Evolutionary conservation across 495 filamentous ascomycete species (phyloP).

Genomic region (Chaetomidium leptoderma): DNA sequence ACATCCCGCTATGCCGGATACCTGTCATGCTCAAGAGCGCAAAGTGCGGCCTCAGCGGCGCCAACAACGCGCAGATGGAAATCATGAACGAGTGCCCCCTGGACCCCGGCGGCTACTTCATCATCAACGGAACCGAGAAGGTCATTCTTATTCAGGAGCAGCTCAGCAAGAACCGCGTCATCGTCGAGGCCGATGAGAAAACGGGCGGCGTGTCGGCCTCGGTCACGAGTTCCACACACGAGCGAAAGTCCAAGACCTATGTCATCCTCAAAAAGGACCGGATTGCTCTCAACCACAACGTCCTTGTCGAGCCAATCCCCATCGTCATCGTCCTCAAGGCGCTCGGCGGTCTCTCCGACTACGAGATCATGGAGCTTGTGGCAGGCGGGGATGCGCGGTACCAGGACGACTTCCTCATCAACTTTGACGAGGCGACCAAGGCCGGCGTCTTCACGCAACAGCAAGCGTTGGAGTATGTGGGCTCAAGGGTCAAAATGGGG

Average conservation of each 20-base stretch:
- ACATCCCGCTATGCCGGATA: constrained; percentile 79
- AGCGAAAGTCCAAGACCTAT: constrained; percentile 95
- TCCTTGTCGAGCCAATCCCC: constrained; percentile 84
- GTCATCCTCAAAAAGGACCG: constrained; percentile 87
- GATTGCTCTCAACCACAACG: constrained; percentile 86
- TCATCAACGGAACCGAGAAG: constrained; percentile 81
- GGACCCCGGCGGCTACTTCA: constrained; percentile 96
- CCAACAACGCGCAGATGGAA: constrained; percentile 78
- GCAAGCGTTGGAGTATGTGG: constrained; percentile 89
- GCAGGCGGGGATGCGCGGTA: constrained; percentile 79
- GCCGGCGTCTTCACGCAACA: constrained; percentile 83
- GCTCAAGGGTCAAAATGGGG: constrained; percentile 77
- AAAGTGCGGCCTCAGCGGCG: constrained; percentile 78
- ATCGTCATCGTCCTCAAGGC: constrained; percentile 90
- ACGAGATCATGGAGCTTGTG: constrained; percentile 85
- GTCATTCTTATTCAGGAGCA: constrained; percentile 98
- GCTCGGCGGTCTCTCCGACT: constrained; percentile 87
- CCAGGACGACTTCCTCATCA: constrained; percentile 89
- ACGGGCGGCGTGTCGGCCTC: constrained; percentile 92
- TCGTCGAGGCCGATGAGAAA: constrained; percentile 86
- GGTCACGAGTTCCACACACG: constrained; percentile 96
- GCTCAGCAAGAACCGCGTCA: constrained; percentile 96
- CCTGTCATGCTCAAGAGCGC: constrained; percentile 96
- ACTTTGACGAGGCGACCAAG: constrained; percentile 86
- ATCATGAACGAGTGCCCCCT: constrained; percentile 87